A percentile compares a stretch with the other conserved stretches of the same genome.
These are phyloP conservation scores for Danielozyma ontarioensis DNA, from an alignment of 805 yeast species.

Conservation along the genomic window DNA sequence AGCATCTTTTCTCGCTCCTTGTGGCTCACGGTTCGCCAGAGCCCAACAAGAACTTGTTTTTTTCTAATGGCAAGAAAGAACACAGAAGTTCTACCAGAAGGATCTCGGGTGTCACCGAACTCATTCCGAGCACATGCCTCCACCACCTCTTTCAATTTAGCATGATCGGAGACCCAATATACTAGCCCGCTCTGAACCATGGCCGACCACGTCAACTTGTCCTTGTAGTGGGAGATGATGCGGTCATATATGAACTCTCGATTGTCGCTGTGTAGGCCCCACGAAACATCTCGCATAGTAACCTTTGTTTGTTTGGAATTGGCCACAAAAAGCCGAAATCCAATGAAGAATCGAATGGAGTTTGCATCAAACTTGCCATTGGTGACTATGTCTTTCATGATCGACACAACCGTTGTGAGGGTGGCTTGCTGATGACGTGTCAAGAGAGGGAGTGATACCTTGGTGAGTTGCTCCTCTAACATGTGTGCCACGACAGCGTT, in stretches of 20 bases:
- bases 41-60: conserved; percentile 67
- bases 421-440: conserved; percentile 93
- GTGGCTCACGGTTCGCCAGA: conserved; percentile 80
- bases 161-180: conserved; percentile 53
- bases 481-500: conserved; percentile 38
- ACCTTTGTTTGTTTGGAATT: conserved; percentile 47
- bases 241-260: conserved; percentile 58
- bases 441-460: conserved; percentile 66
- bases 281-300: conserved; percentile 74
- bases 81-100: conserved; percentile 61
- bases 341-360: conserved; percentile 68
- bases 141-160: conserved; percentile 33
- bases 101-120: conserved; percentile 62
- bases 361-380: conserved; percentile 49
- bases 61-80: conserved; percentile 75
- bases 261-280: conserved; percentile 84
- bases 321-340: conserved; percentile 58
- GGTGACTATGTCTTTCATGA: conserved; percentile 45
- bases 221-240: conserved; percentile 38
- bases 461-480: conserved; percentile 56
- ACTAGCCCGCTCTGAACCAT: conserved; percentile 59
- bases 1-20: conserved; percentile 81
- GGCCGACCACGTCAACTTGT: conserved; percentile 53
- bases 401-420: conserved; percentile 61
- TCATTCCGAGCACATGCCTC: conserved; percentile 72